Conservation (phyloP, 2,329 filamentous ascomycete genomes). For the Neophaeococcomyces mojaviensis region DNA sequence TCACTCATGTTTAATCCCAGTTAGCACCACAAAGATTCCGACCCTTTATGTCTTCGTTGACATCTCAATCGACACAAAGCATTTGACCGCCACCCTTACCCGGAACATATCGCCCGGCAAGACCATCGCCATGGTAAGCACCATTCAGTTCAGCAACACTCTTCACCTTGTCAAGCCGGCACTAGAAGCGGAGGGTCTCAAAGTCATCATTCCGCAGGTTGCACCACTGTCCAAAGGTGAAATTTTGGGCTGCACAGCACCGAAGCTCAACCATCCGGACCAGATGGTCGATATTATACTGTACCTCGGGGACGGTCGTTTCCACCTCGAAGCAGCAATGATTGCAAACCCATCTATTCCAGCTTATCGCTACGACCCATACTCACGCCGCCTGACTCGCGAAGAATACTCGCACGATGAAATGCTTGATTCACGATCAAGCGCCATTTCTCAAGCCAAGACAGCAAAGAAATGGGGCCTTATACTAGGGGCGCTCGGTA, state of each 20-base stretch:
- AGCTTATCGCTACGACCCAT: constrained; percentile 94
- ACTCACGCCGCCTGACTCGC: constrained; percentile 81
- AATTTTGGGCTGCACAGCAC: constrained; percentile 94
- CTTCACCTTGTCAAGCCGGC: constrained; percentile 75
- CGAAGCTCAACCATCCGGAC: constrained; percentile 50
- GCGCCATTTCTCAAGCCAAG: constrained; percentile 69
- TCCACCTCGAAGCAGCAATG: constrained; percentile 97
- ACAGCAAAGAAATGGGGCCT: constrained; percentile 84
- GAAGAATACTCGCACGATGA: constrained; percentile 89
- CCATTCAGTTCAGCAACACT: constrained; percentile 97
- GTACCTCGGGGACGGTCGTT: constrained; percentile 85
- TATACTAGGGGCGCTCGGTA: constrained; percentile 83
- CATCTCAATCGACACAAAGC: constrained; percentile 86
- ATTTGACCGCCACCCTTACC: constrained; percentile 77
- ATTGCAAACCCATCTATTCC: constrained; percentile 90
- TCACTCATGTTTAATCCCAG: constrained; percentile 91
- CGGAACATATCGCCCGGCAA: constrained; percentile 81
- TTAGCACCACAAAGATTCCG: constrained; percentile 93
- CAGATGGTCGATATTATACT: constrained; percentile 66
- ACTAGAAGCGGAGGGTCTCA: constrained; percentile 77
- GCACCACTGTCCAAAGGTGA: constrained; percentile 88
- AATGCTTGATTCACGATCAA: constrained; percentile 71
- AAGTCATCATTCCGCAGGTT: constrained; percentile 82
- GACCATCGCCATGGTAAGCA: constrained; percentile 86
- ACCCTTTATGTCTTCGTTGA: constrained; percentile 98